phyloP scores from a whole-genome alignment of 306 rosid genomes.

The Citrullus colocynthis region DNA sequence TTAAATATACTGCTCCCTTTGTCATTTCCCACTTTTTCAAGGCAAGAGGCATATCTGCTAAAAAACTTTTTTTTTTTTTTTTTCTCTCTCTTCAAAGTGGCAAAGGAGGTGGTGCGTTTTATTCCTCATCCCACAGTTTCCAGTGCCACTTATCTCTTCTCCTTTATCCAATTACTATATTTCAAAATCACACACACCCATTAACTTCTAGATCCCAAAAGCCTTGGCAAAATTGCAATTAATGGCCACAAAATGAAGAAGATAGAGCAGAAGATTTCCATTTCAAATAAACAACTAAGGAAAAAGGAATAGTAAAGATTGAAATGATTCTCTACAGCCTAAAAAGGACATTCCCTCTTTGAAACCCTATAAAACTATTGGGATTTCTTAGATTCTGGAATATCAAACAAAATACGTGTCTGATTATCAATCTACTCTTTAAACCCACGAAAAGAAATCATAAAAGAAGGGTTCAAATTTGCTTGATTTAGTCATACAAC shows the following conservation, averaged over 20 bases:
- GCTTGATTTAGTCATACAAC: background rate
- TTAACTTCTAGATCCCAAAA: background rate
- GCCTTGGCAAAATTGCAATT: slow-evolving; percentile 10
- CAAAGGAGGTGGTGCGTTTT: slow-evolving; percentile 12
- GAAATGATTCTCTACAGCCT: background rate
- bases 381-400: background rate
- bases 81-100: slow-evolving; percentile 6
- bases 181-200: background rate
- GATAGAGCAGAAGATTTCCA: background rate
- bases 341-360: background rate
- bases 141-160: slow-evolving; percentile 21
- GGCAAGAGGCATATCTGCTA: slow-evolving; percentile 13
- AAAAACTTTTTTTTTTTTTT: background rate
- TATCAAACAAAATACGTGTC: slow-evolving; percentile 7
- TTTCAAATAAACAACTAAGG: background rate
- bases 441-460: background rate
- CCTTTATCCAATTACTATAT: background rate
- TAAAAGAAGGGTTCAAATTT: background rate
- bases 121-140: slow-evolving; percentile 35
- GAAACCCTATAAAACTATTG: background rate
- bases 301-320: background rate
- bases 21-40: slow-evolving; percentile 55
- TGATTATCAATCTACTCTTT: background rate
- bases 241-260: background rate
- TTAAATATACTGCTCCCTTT: slow-evolving; percentile 22